Evolutionary conservation across 1,139 yeast genomes (phyloP), one percentile per base, ranked within the genome.

Genomic region (Candida tunisiensis): DNA sequence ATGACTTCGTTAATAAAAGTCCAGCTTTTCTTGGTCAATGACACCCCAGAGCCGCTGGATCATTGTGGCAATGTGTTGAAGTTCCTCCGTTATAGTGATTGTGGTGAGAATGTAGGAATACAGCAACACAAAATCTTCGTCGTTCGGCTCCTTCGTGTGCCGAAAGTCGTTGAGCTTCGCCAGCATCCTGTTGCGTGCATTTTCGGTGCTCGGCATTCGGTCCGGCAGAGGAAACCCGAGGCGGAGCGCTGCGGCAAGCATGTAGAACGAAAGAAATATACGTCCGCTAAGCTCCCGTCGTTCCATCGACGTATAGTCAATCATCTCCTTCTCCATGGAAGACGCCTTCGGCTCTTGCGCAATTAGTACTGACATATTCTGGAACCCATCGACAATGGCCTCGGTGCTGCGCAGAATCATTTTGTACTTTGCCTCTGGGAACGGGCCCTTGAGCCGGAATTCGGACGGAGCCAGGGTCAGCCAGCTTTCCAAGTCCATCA

Each of bases 21-120:
- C 34, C 27, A 19, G 34, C 8, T 37, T 49, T 26, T 71, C 77
- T 33, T 64, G 73, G 16, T 68, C 62, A 16, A 74, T 62, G 24
- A 67, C 64, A 11, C 91, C 92, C 44, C 67, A 67, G 14, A 78
- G 49, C 8, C 63, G 65, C 27, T 68, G 69, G 25, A 75, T 60
- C 19, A 62, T 51, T 1, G 49, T 53, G 26, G 74, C 60, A 22
- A 79, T 64, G 24, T 53, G 60, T 33, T 74, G 71, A 39, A 79
- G 51, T 44, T 75, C 82, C 29, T 66, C 67, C 2, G 75, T 62
- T 25, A 79, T 69, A 4, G 74, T 65, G 17, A 74, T 60, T 0
- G 85, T 71, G 19, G 77, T 85, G 45, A 79, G 58, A 25, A 74
- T 65, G 44, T 78, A 79, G 2, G 88, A 70, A 41, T 78, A 79